phyloP scores from a whole-genome alignment of 139 green algal genomes.

The Closterium sp. region DNA sequence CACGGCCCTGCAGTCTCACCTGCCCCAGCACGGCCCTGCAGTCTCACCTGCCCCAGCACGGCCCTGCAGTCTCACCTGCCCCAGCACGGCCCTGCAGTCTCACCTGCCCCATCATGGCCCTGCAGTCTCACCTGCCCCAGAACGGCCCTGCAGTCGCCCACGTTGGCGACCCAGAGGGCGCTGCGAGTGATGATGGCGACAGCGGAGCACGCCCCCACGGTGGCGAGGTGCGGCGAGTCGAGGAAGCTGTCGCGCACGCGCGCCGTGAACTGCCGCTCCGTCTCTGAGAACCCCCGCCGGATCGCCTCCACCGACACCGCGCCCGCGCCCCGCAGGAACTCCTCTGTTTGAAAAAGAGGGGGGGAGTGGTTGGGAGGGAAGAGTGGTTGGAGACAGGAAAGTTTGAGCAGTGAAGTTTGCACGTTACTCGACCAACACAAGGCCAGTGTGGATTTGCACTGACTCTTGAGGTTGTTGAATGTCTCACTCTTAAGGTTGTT shows the following conservation, averaged over 20 bases:
- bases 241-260: slow-evolving; percentile 9
- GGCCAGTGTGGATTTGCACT: too few species aligned
- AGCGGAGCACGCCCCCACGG: slow-evolving; percentile 31
- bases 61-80: slow-evolving; percentile 32
- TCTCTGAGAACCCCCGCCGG: slow-evolving; percentile 17
- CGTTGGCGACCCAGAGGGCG: slow-evolving; percentile 35
- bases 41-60: slow-evolving; percentile 31
- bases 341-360: neutral
- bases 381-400: neutral
- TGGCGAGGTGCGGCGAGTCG: slow-evolving; percentile 33
- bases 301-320: slow-evolving; percentile 10
- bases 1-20: too few species aligned
- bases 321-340: slow-evolving; percentile 1
- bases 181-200: slow-evolving; percentile 29
- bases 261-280: slow-evolving; percentile 15
- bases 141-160: slow-evolving; percentile 35
- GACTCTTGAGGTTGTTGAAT: too few species aligned
- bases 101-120: slow-evolving; percentile 16
- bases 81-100: neutral
- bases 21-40: neutral
- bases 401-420: too few species aligned
- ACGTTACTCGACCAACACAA: too few species aligned
- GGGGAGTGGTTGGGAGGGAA: neutral
- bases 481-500: too few species aligned
- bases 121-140: slow-evolving; percentile 20